A percentile compares a stretch with the other conserved stretches of the same genome.
Evolutionary conservation across 192 early-diverging fungal genomes (phyloP).

Genomic region (Backusella macrospora): DNA sequence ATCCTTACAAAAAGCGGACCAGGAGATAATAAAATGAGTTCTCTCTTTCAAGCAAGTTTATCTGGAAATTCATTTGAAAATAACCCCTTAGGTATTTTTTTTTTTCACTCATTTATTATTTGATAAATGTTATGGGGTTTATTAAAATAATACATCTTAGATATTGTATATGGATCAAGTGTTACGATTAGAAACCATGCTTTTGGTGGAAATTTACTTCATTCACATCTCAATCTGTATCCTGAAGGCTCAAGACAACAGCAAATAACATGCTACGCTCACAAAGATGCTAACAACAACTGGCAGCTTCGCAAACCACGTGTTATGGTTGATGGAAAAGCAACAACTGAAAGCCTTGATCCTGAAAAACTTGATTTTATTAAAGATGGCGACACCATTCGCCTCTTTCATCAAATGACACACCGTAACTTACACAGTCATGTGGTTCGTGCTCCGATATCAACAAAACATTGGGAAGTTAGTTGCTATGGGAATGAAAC

Average conservation of each 20-base stretch:
- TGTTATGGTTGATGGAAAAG: neutral
- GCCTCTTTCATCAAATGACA: slow-evolving; percentile 79
- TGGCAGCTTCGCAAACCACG: slow-evolving; percentile 79
- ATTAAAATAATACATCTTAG: slow-evolving; percentile 43
- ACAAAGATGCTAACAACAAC: slow-evolving; percentile 93
- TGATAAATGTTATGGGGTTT: neutral
- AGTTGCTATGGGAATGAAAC: slow-evolving; percentile 82
- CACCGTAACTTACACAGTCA: slow-evolving; percentile 87
- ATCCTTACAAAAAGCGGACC: slow-evolving; percentile 80
- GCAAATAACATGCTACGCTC: slow-evolving; percentile 93
- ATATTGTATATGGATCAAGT: slow-evolving; percentile 87
- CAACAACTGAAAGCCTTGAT: slow-evolving; percentile 40
- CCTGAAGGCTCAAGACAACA: slow-evolving; percentile 92
- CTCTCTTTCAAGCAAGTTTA: slow-evolving; percentile 90
- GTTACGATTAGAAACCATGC: slow-evolving; percentile 83
- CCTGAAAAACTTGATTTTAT: slow-evolving; percentile 44
- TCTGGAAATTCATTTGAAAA: slow-evolving; percentile 74
- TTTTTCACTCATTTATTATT: neutral
- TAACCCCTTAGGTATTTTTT: slow-evolving; percentile 75
- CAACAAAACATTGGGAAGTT: slow-evolving; percentile 83
- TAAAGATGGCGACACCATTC: slow-evolving; percentile 78
- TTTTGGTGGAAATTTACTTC: slow-evolving; percentile 86
- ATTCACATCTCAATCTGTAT: slow-evolving; percentile 90
- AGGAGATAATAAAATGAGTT: slow-evolving; percentile 95
- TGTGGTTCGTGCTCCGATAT: slow-evolving; percentile 72